Percentiles rank a stretch among this genome's conserved stretches.
phyloP scores from a whole-genome alignment of 257 asterid genomes.

The Craterostigma plantagineum region DNA sequence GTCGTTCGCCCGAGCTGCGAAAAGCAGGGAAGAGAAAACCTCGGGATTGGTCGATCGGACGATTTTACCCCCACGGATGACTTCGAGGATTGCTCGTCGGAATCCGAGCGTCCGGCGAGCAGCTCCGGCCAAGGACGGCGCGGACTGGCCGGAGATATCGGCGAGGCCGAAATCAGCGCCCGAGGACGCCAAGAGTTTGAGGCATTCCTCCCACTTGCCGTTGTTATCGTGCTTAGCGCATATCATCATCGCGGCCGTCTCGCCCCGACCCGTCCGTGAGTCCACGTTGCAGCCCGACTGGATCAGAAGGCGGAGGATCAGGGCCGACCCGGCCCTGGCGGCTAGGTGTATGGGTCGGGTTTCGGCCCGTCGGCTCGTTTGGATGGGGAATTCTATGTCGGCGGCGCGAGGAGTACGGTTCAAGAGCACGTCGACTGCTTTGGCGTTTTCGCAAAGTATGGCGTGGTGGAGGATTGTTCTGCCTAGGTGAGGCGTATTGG shows the following conservation, averaged over 20 bases:
- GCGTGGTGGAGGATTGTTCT: constrained; percentile 56
- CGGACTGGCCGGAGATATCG: constrained; percentile 19
- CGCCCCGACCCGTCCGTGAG: constrained; percentile 37
- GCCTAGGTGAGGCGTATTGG: constrained; percentile 43
- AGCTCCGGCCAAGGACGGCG: too few relatives aligned
- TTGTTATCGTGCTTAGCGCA: constrained; percentile 22
- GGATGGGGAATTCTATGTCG: constrained; percentile 28
- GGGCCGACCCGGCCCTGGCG: constrained; percentile 24
- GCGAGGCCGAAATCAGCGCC: constrained; percentile 49
- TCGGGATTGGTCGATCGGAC: constrained; percentile 24
- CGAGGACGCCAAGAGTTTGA: constrained; percentile 32
- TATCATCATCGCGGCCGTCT: constrained; percentile 47
- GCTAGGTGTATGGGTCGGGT: constrained; percentile 39
- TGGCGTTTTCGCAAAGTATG: constrained; percentile 32
- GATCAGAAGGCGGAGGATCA: constrained; percentile 26
- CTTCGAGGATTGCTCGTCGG: constrained; percentile 26
- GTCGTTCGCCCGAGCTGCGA: constrained; percentile 32
- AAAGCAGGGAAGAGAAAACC: constrained; percentile 27
- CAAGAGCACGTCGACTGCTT: constrained; percentile 35
- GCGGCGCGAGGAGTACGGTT: constrained; percentile 24
- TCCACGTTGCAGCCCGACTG: constrained; percentile 28
- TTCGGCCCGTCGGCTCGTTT: constrained; percentile 14
- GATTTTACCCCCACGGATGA: constrained; percentile 29
- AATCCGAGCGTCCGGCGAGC: constrained; percentile 36
- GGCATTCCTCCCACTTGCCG: constrained; percentile 20